phyloP scores from a whole-genome alignment of 345 rosid genomes.

The Pistacia vera region DNA sequence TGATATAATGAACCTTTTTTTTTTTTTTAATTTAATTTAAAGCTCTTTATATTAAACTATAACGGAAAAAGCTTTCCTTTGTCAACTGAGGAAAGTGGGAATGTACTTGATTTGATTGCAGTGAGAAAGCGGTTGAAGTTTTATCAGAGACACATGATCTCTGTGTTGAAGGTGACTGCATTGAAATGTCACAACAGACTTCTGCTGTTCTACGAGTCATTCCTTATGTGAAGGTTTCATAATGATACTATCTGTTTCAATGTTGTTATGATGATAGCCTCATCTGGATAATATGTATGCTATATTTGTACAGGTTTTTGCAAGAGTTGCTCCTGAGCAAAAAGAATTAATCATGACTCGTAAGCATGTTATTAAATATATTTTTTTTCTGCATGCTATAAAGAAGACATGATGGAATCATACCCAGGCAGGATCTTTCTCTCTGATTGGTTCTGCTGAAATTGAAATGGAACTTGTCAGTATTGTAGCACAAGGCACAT shows the following conservation, averaged over 20 bases:
- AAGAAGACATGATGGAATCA: neutral
- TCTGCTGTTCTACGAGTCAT: conserved; percentile 76
- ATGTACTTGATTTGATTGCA: conserved; percentile 35
- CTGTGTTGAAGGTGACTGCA: conserved; percentile 96
- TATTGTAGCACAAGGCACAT: neutral
- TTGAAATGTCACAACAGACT: conserved; percentile 88
- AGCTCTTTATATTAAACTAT: neutral
- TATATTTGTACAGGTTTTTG: conserved; percentile 71
- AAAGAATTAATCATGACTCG: conserved; percentile 79
- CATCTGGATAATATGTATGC: neutral
- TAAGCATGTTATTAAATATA: neutral
- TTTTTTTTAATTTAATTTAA: too few species aligned
- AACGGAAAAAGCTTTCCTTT: neutral
- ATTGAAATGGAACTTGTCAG: neutral
- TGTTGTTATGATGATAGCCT: conserved; percentile 17
- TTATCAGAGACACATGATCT: conserved; percentile 88
- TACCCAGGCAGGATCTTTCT: neutral
- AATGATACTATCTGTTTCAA: conserved; percentile 5
- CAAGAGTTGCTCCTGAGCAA: conserved; percentile 99
- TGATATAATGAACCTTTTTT: too few species aligned
- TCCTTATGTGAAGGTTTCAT: conserved; percentile 84
- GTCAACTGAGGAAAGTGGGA: conserved; percentile 22
- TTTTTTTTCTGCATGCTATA: too few species aligned
- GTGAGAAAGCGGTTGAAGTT: conserved; percentile 72
- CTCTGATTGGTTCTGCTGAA: neutral